A percentile compares a stretch with the other conserved stretches of the same genome.
Evolutionary conservation across 208 protist species (phyloP).

Genomic region (Tritrichomonas foetus): DNA sequence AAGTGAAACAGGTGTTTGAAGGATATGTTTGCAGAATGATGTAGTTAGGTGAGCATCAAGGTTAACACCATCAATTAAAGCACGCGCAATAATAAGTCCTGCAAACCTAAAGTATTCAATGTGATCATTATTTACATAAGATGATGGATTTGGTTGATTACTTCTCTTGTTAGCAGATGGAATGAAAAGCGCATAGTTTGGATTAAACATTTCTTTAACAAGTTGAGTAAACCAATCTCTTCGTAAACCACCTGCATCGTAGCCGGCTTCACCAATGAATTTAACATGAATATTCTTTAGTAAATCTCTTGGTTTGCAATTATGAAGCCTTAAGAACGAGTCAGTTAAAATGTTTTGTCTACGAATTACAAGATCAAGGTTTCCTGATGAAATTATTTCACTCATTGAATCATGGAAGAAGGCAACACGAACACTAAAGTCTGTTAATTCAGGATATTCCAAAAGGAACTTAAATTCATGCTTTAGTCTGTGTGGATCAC

Average conservation of each 20-base stretch:
- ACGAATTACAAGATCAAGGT: neutral
- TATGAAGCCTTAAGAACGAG: neutral
- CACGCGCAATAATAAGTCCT: conserved; percentile 66
- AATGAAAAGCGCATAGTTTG: conserved; percentile 47
- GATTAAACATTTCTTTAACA: conserved; percentile 48
- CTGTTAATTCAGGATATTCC: neutral
- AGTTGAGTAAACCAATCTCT: conserved; percentile 50
- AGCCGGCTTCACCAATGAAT: conserved; percentile 49
- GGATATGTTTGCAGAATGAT: conserved; percentile 93
- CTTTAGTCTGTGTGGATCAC: neutral
- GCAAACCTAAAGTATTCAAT: conserved; percentile 92
- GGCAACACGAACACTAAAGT: neutral
- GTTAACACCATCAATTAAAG: conserved; percentile 74
- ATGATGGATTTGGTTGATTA: conserved; percentile 90
- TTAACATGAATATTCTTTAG: neutral
- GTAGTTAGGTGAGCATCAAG: conserved; percentile 92
- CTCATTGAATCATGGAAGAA: neutral
- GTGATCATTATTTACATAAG: conserved; percentile 83
- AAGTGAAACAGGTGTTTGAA: conserved; percentile 75
- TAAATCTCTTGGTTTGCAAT: neutral
- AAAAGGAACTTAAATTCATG: neutral
- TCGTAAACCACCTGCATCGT: conserved; percentile 48
- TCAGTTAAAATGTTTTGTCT: neutral
- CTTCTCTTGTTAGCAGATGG: conserved; percentile 47
- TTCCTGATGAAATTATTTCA: neutral